A percentile compares a stretch with the other conserved stretches of the same genome.
Evolutionary conservation across 1,284 basidiomycete genomes (phyloP).

Genomic region (Trametes hirsuta): DNA sequence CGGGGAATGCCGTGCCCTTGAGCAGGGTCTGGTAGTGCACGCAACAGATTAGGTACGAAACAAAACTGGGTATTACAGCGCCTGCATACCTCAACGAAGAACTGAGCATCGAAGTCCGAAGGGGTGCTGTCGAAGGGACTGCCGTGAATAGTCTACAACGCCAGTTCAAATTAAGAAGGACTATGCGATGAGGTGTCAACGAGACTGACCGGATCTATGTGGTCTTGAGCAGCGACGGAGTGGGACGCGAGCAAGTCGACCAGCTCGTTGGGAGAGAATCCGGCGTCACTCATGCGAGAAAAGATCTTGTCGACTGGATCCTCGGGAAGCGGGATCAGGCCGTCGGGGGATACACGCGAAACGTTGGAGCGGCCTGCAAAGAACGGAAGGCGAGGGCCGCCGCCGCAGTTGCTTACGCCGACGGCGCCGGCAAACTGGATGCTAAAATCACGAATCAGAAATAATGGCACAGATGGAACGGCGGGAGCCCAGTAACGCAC

Average conservation of each 20-base stretch:
- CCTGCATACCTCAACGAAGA: slow-evolving; percentile 36
- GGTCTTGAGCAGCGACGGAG: slow-evolving; percentile 31
- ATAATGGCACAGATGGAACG: background rate
- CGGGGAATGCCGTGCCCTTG: slow-evolving; percentile 37
- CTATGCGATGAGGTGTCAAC: too few species aligned
- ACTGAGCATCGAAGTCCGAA: slow-evolving; percentile 37
- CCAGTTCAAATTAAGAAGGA: too few species aligned
- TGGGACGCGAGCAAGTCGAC: slow-evolving; percentile 35
- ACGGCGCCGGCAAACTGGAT: slow-evolving; percentile 37
- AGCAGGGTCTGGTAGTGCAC: slow-evolving; percentile 32
- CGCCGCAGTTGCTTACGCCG: slow-evolving; percentile 34
- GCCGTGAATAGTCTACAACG: slow-evolving; percentile 10
- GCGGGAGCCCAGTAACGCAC: slow-evolving; percentile 15
- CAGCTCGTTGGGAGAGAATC: slow-evolving; percentile 33
- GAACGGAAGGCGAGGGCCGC: slow-evolving; percentile 34
- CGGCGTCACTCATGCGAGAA: slow-evolving; percentile 30
- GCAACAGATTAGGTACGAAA: background rate
- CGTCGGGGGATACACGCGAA: slow-evolving; percentile 30
- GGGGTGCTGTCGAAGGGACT: slow-evolving; percentile 37
- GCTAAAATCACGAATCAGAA: slow-evolving; percentile 8
- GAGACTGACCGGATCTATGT: slow-evolving; percentile 26
- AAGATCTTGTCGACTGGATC: slow-evolving; percentile 35
- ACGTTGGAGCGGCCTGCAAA: slow-evolving; percentile 30
- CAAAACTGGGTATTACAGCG: slow-evolving; percentile 25
- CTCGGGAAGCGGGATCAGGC: slow-evolving; percentile 32